A percentile compares a stretch with the other conserved stretches of the same genome.
Conservation (phyloP, 495 filamentous ascomycete genomes). For the Hypomontagnella submonticulosa region DNA sequence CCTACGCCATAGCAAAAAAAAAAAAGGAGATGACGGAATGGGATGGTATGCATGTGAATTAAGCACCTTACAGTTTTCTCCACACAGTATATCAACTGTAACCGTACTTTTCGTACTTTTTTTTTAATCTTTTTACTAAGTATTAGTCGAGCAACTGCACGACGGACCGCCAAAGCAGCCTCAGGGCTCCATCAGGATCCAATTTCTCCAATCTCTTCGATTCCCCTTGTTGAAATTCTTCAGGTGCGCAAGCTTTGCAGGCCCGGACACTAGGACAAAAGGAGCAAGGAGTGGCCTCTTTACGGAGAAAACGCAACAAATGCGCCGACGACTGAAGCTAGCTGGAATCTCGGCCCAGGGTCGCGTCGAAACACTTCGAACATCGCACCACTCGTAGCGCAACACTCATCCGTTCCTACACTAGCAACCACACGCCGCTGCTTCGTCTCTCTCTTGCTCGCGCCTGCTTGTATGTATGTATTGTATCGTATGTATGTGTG, state of each 20-base stretch:
- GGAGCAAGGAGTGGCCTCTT: slow-evolving; percentile 42
- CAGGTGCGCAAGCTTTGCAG: slow-evolving; percentile 37
- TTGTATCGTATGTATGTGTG: slow-evolving; percentile 3
- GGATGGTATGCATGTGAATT: too few species aligned
- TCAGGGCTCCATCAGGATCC: slow-evolving; percentile 49
- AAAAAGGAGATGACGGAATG: too few species aligned
- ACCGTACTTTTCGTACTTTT: too few species aligned
- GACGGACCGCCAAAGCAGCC: slow-evolving; percentile 50
- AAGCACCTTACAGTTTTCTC: too few species aligned
- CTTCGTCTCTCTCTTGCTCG: not conserved
- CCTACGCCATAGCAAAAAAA: too few species aligned
- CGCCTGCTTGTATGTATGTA: not conserved
- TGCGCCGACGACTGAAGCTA: slow-evolving; percentile 50
- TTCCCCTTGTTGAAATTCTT: slow-evolving; percentile 43
- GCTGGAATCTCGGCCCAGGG: slow-evolving; percentile 54
- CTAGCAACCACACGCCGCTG: slow-evolving; percentile 26
- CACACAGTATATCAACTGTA: not conserved
- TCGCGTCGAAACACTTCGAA: slow-evolving; percentile 55
- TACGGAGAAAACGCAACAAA: slow-evolving; percentile 51
- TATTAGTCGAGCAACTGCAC: slow-evolving; percentile 28
- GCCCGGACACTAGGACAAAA: slow-evolving; percentile 47
- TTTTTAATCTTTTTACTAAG: too few species aligned
- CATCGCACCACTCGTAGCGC: slow-evolving; percentile 45
- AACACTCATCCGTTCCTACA: slow-evolving; percentile 42
- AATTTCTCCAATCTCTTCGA: slow-evolving; percentile 37